Percentiles rank a stretch among this genome's conserved stretches.
Conservation (phyloP, 2,329 filamentous ascomycete genomes). For the Xylariales sp. region DNA sequence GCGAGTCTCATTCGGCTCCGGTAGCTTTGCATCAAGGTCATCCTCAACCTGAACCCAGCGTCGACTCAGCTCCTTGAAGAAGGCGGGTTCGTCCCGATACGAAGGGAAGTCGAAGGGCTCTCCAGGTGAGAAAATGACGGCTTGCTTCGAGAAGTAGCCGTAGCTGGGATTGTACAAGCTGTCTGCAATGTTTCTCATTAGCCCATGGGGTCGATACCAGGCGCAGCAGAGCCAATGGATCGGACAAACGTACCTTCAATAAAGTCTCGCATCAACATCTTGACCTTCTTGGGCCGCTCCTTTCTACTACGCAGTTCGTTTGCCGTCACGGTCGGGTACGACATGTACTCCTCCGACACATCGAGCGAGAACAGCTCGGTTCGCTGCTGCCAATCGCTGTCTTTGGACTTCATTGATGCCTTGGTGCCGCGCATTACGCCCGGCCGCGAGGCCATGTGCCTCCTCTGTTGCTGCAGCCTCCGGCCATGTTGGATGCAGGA, state of each 20-base stretch:
- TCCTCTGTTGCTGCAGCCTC: conserved; percentile 30
- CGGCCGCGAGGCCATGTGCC: conserved; percentile 21
- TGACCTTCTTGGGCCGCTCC: conserved; percentile 79
- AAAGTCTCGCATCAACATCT: conserved; percentile 97
- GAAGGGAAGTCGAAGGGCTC: conserved; percentile 84
- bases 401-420: conserved; percentile 33
- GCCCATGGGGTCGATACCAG: not conserved
- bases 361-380: conserved; percentile 71
- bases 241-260: conserved; percentile 69
- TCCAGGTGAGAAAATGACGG: conserved; percentile 90
- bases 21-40: conserved; percentile 65
- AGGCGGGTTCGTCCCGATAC: conserved; percentile 80
- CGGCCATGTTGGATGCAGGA: conserved; percentile 34
- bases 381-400: conserved; percentile 83
- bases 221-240: not conserved
- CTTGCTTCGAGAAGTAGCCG: conserved; percentile 94
- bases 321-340: conserved; percentile 83
- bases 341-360: conserved; percentile 72
- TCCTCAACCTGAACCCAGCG: conserved; percentile 92
- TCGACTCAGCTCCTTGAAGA: conserved; percentile 69
- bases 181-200: conserved; percentile 47
- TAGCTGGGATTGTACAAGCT: conserved; percentile 92
- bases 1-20: conserved; percentile 65
- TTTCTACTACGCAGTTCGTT: conserved; percentile 66
- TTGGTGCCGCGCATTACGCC: conserved; percentile 19